A percentile compares a stretch with the other conserved stretches of the same genome.
Conservation (phyloP, 306 rosid species). For the Nissolia schottii region DNA sequence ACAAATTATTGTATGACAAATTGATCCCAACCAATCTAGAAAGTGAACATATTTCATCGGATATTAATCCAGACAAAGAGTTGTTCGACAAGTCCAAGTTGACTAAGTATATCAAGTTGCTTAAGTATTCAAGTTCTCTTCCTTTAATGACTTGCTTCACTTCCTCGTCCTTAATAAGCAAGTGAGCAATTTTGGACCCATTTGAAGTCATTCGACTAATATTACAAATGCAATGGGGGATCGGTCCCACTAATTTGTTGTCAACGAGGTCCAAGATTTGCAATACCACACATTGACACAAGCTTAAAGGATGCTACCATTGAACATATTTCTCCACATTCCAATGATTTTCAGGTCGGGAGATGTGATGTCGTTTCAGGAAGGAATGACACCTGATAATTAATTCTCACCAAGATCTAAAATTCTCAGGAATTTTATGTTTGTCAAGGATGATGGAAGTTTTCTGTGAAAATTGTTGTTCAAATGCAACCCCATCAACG, state of each 20-base stretch:
- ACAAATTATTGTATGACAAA: neutral
- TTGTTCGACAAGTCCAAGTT: neutral
- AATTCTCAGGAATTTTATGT: neutral
- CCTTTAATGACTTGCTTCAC: neutral
- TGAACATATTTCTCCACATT: neutral
- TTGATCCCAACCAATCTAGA: neutral
- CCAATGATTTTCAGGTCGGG: too few species aligned
- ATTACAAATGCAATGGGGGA: constrained; percentile 15
- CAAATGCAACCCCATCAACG: too few species aligned
- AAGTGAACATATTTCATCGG: neutral
- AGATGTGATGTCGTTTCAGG: too few species aligned
- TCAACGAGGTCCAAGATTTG: constrained; percentile 2
- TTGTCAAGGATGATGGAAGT: too few species aligned
- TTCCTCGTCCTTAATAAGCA: too few species aligned
- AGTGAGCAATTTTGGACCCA: too few species aligned
- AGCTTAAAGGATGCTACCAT: neutral
- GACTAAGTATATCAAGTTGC: neutral
- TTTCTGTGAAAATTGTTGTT: neutral
- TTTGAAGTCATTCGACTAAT: neutral
- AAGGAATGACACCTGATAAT: constrained; percentile 17
- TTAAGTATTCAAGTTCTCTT: neutral
- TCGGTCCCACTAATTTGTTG: neutral
- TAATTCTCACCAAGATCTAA: constrained; percentile 24
- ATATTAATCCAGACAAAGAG: neutral
- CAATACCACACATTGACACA: neutral